These are phyloP conservation scores for Ballota nigra DNA, from an alignment of 257 asterid species.

Conservation along the genomic window DNA sequence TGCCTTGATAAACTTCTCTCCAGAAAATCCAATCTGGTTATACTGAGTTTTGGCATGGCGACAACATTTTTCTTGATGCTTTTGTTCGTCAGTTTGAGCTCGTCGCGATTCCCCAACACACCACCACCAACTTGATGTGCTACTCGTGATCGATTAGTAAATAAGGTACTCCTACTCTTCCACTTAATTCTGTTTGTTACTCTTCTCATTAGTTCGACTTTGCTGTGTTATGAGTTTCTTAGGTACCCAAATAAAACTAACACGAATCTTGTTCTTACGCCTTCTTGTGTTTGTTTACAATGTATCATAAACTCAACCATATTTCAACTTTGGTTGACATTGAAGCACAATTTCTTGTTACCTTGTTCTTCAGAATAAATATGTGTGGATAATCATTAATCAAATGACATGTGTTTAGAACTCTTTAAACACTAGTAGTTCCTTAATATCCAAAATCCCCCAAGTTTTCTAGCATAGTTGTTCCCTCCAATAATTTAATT, in stretches of 20 bases:
- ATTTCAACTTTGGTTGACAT: neutral
- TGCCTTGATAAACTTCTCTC: constrained; percentile 30
- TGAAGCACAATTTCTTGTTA: neutral
- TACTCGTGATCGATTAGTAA: neutral
- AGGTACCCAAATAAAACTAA: neutral
- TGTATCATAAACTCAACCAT: neutral
- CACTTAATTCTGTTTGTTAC: constrained; percentile 6
- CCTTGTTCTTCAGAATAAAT: neutral
- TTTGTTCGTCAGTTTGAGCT: constrained; percentile 26
- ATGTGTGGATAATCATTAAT: neutral
- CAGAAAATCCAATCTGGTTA: constrained; percentile 30
- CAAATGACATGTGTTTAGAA: neutral
- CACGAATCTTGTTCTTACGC: constrained; percentile 8
- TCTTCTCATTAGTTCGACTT: neutral
- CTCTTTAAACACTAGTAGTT: neutral
- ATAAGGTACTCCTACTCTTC: neutral
- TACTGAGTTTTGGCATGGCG: constrained; percentile 40
- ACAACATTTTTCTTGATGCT: constrained; percentile 26
- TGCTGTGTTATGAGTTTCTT: neutral
- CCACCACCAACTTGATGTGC: constrained; percentile 50
- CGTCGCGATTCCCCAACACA: constrained; percentile 15
- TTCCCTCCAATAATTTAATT: neutral
- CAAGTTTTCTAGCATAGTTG: neutral
- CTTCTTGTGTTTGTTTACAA: neutral
- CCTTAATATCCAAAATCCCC: neutral